phyloP scores from a whole-genome alignment of 352 stramenopile genomes.

The Pythium rishiriense region DNA sequence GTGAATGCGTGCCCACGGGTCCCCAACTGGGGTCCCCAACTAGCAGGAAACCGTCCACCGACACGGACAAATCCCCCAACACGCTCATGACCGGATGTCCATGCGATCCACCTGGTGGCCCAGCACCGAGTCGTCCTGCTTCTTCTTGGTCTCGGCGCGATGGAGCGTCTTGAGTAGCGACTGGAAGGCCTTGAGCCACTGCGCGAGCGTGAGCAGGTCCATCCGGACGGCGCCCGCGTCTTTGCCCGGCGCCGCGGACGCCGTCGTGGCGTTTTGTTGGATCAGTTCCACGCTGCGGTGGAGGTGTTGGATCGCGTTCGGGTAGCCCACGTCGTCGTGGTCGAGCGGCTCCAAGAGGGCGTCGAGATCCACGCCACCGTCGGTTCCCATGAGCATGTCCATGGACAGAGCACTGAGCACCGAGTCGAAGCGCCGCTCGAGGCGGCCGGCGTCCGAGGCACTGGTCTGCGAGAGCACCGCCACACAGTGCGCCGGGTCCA shows the following conservation, averaged over 20 bases:
- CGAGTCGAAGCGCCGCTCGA: conserved; percentile 40
- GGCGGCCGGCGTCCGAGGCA: conserved; percentile 29
- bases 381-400: conserved; percentile 26
- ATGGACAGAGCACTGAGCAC: conserved; percentile 46
- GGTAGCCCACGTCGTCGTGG: conserved; percentile 60
- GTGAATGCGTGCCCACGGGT: background rate
- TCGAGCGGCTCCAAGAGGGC: conserved; percentile 43
- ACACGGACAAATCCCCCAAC: background rate
- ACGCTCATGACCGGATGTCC: conserved; percentile 21
- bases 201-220: conserved; percentile 52
- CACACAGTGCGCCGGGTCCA: conserved; percentile 70
- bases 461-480: conserved; percentile 51
- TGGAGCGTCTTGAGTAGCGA: conserved; percentile 56
- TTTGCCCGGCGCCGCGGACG: conserved; percentile 16
- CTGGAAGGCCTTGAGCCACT: conserved; percentile 71
- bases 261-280: conserved; percentile 29
- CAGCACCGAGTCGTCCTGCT: conserved; percentile 11
- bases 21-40: no score
- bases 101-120: conserved; percentile 17
- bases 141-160: conserved; percentile 58
- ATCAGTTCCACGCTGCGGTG: conserved; percentile 63
- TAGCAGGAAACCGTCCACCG: background rate
- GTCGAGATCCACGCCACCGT: conserved; percentile 31
- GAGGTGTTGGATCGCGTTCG: conserved; percentile 55
- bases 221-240: conserved; percentile 40